phyloP scores from a whole-genome alignment of 2,329 filamentous ascomycete genomes.

The Hymenoscyphus occultus region DNA sequence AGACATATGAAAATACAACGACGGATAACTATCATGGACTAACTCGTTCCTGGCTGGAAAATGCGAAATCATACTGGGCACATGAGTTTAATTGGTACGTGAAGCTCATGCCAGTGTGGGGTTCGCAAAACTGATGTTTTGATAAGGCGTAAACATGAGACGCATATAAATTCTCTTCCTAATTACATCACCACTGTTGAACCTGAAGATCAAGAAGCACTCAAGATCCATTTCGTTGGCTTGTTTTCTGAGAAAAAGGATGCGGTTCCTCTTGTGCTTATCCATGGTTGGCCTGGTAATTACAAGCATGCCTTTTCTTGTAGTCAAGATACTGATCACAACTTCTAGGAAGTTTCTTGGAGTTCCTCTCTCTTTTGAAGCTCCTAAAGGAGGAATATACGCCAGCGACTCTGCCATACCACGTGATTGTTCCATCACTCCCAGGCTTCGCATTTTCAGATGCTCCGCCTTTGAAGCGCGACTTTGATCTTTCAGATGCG shows the following conservation, averaged over 20 bases:
- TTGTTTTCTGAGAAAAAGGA: slow-evolving; percentile 22
- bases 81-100: slow-evolving; percentile 25
- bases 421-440: slow-evolving; percentile 26
- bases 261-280: slow-evolving; percentile 21
- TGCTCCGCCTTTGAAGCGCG: slow-evolving; percentile 29
- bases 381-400: slow-evolving; percentile 47
- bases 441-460: slow-evolving; percentile 27
- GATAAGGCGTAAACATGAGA: slow-evolving; percentile 14
- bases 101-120: slow-evolving; percentile 19
- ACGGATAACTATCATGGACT: slow-evolving; percentile 17
- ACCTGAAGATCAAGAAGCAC: not conserved
- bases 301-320: not conserved
- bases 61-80: slow-evolving; percentile 17
- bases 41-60: slow-evolving; percentile 15
- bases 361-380: slow-evolving; percentile 52
- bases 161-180: slow-evolving; percentile 19
- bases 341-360: slow-evolving; percentile 43
- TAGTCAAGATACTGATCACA: not conserved
- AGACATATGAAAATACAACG: slow-evolving; percentile 20
- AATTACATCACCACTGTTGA: slow-evolving; percentile 15
- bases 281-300: slow-evolving; percentile 27
- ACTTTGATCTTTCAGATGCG: slow-evolving; percentile 33
- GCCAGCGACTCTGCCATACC: slow-evolving; percentile 36
- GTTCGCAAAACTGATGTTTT: slow-evolving; percentile 18
- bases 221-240: slow-evolving; percentile 21